Percentiles rank a stretch among this genome's conserved stretches.
Conservation (phyloP, 768 basidiomycete species). For the Tremella mesenterica region DNA sequence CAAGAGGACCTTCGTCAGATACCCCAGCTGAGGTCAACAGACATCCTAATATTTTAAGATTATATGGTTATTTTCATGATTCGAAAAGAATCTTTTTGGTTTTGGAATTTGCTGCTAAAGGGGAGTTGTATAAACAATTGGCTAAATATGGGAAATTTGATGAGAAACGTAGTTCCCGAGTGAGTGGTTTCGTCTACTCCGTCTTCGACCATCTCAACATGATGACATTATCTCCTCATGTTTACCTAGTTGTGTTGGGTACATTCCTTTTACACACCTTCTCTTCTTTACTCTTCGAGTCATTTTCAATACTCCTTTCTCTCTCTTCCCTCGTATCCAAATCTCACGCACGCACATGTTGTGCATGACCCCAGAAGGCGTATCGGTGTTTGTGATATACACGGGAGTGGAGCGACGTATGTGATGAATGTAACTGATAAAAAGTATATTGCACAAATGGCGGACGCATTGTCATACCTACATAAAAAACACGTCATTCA, state of each 20-base stretch:
- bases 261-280: too few relatives aligned
- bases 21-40: constrained; percentile 48
- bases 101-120: constrained; percentile 94
- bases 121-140: constrained; percentile 93
- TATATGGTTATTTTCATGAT: constrained; percentile 98
- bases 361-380: neutral
- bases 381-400: too few relatives aligned
- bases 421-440: neutral
- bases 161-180: constrained; percentile 68
- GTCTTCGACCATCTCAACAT: neutral
- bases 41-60: constrained; percentile 84
- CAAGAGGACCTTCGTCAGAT: neutral
- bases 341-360: too few relatives aligned
- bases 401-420: too few relatives aligned
- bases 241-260: too few relatives aligned
- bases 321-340: too few relatives aligned
- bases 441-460: constrained; percentile 95
- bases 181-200: constrained; percentile 24
- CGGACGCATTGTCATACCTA: constrained; percentile 83
- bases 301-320: too few relatives aligned
- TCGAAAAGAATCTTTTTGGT: constrained; percentile 95
- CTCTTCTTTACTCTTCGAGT: too few relatives aligned
- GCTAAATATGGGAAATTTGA: constrained; percentile 75
- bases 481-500: constrained; percentile 97
- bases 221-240: neutral